A percentile compares a stretch with the other conserved stretches of the same genome.
phyloP scores from a whole-genome alignment of 2,329 filamentous ascomycete genomes.

The Ceratocystis papillata region DNA sequence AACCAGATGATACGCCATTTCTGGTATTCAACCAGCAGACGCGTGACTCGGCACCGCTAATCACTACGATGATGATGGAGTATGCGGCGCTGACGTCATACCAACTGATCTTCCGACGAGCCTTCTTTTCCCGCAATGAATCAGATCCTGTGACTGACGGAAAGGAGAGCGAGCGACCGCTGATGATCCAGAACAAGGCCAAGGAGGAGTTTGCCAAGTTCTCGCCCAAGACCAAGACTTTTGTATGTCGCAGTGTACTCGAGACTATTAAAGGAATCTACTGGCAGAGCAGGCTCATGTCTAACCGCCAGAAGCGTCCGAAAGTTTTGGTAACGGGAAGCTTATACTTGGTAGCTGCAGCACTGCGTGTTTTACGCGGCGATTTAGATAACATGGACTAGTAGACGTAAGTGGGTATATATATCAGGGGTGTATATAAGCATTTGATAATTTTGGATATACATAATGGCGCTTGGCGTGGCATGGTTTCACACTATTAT shows the following conservation, averaged over 20 bases:
- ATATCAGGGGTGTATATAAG: not conserved
- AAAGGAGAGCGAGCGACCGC: constrained; percentile 33
- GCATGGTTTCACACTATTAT: not conserved
- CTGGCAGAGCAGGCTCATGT: constrained; percentile 28
- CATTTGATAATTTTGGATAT: not conserved
- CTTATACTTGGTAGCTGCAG: constrained; percentile 69
- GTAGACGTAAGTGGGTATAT: not conserved
- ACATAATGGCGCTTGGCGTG: not conserved
- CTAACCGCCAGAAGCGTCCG: constrained; percentile 34
- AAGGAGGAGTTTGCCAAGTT: constrained; percentile 49
- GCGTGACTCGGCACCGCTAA: constrained; percentile 58
- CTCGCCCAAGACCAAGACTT: constrained; percentile 37
- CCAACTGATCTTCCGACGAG: constrained; percentile 51
- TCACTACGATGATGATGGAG: constrained; percentile 51
- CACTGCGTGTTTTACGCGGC: constrained; percentile 37
- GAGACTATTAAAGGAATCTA: constrained; percentile 54
- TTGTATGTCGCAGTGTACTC: constrained; percentile 56
- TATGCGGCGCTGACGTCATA: constrained; percentile 35
- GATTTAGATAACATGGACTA: constrained; percentile 21
- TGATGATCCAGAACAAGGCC: constrained; percentile 56
- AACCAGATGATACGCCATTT: constrained; percentile 34
- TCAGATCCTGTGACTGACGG: constrained; percentile 28
- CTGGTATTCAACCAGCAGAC: constrained; percentile 92
- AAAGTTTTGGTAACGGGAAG: constrained; percentile 71
- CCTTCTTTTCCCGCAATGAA: constrained; percentile 70